phyloP scores from a whole-genome alignment of 331 rosid genomes.

The Telfairia occidentalis region DNA sequence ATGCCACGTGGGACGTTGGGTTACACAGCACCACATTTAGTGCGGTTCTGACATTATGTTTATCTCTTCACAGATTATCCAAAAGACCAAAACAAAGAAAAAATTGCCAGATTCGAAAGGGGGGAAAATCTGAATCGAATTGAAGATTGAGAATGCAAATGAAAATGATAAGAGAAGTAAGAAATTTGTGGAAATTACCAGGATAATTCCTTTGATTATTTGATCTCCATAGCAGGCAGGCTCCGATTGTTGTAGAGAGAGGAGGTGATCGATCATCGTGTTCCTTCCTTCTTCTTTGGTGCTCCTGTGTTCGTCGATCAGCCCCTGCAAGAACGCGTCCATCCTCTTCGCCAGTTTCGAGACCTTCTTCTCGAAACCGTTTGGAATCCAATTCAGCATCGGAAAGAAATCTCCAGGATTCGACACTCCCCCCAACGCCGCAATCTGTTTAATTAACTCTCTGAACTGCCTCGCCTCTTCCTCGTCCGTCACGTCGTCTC shows the following conservation, averaged over 20 bases:
- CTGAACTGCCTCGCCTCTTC: slow-evolving; percentile 31
- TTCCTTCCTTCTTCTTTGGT: slow-evolving; percentile 3
- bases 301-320: slow-evolving; percentile 31
- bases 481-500: slow-evolving; percentile 25
- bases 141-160: too few relatives aligned
- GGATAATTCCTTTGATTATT: slow-evolving; percentile 37
- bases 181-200: slow-evolving; percentile 13
- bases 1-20: too few relatives aligned
- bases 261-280: slow-evolving; percentile 40
- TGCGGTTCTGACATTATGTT: too few relatives aligned
- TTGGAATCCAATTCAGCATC: slow-evolving; percentile 27
- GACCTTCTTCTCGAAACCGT: slow-evolving; percentile 21
- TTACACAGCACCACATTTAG: too few relatives aligned
- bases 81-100: too few relatives aligned
- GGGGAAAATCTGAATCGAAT: too few relatives aligned
- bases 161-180: neutral
- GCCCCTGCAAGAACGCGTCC: slow-evolving; percentile 34
- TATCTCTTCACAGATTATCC: too few relatives aligned
- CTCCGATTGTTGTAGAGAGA: slow-evolving; percentile 29
- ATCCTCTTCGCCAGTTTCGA: slow-evolving; percentile 9
- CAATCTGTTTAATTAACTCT: slow-evolving; percentile 17
- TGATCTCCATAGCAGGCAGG: slow-evolving; percentile 37
- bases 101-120: too few relatives aligned
- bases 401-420: slow-evolving; percentile 28
- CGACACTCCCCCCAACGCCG: slow-evolving; percentile 7